Percentiles rank a stretch among this genome's conserved stretches.
Conservation (phyloP, 805 yeast genomes). For the Yamadazyma olivae region DNA sequence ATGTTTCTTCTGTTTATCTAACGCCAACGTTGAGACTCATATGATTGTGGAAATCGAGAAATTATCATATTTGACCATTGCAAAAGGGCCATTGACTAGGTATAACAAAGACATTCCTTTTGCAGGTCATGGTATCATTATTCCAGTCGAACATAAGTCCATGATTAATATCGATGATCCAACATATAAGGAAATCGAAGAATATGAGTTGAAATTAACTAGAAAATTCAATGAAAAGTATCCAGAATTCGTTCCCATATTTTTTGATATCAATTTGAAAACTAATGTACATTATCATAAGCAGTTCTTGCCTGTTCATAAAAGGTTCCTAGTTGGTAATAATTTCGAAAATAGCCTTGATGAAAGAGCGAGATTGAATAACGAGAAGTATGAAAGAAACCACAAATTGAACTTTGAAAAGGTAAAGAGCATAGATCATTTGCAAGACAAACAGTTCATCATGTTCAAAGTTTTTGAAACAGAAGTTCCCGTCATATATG, state of each 20-base stretch:
- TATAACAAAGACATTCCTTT: slow-evolving; percentile 48
- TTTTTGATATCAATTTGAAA: slow-evolving; percentile 66
- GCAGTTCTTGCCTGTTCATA: slow-evolving; percentile 71
- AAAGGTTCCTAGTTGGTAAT: slow-evolving; percentile 26
- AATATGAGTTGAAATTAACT: slow-evolving; percentile 47
- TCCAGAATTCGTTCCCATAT: slow-evolving; percentile 49
- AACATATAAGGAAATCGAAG: slow-evolving; percentile 38
- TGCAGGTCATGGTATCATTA: slow-evolving; percentile 78
- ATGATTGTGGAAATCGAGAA: slow-evolving; percentile 76
- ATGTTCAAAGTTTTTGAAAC: slow-evolving; percentile 27
- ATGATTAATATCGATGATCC: slow-evolving; percentile 22
- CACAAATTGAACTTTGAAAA: slow-evolving; percentile 41
- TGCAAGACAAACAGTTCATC: slow-evolving; percentile 35
- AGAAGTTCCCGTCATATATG: slow-evolving; percentile 15
- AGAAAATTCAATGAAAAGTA: slow-evolving; percentile 41
- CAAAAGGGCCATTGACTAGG: slow-evolving; percentile 79
- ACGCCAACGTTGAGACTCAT: slow-evolving; percentile 73
- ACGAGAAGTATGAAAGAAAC: slow-evolving; percentile 43
- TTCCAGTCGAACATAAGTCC: slow-evolving; percentile 75
- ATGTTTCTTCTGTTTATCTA: slow-evolving; percentile 84
- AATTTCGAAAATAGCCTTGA: slow-evolving; percentile 47
- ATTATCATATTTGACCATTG: slow-evolving; percentile 65
- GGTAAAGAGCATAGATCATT: slow-evolving; percentile 19
- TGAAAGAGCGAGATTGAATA: slow-evolving; percentile 42
- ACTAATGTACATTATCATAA: slow-evolving; percentile 72